phyloP scores from a whole-genome alignment of 148 eudicot species.

The Vaccinium myrtillus region DNA sequence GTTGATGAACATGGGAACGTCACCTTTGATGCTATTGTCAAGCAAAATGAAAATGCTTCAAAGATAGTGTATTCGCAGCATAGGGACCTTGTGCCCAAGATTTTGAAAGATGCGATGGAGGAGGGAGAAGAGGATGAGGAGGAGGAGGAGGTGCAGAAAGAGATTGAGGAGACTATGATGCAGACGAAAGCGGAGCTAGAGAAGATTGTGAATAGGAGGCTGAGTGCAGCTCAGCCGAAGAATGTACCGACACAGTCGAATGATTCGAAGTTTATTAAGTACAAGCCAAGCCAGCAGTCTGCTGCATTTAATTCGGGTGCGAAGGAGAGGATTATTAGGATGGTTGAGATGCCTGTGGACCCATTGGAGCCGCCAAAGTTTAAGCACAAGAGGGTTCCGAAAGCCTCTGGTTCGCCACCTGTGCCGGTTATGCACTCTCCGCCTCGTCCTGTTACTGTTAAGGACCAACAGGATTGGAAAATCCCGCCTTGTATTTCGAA shows the following conservation, averaged over 20 bases:
- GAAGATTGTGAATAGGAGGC: slow-evolving; percentile 68
- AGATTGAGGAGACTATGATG: slow-evolving; percentile 73
- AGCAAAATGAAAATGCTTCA: slow-evolving; percentile 71
- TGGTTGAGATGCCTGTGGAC: slow-evolving; percentile 91
- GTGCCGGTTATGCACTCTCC: slow-evolving; percentile 92
- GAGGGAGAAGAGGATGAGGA: slow-evolving; percentile 51
- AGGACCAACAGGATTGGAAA: slow-evolving; percentile 91
- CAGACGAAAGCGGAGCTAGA: slow-evolving; percentile 76
- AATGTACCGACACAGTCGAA: slow-evolving; percentile 66
- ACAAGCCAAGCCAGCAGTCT: slow-evolving; percentile 74
- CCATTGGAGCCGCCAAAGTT: slow-evolving; percentile 90
- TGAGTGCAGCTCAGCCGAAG: slow-evolving; percentile 89
- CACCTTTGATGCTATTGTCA: slow-evolving; percentile 79
- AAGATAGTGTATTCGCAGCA: slow-evolving; percentile 73
- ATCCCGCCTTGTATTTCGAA: slow-evolving; percentile 91
- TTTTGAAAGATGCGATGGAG: slow-evolving; percentile 47
- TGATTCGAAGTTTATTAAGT: slow-evolving; percentile 74
- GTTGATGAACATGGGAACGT: slow-evolving; percentile 76
- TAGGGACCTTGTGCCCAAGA: slow-evolving; percentile 65
- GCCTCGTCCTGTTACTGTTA: slow-evolving; percentile 84
- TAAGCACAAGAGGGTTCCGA: slow-evolving; percentile 88
- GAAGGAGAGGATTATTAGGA: slow-evolving; percentile 74
- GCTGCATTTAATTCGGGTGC: slow-evolving; percentile 82
- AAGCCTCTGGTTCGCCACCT: slow-evolving; percentile 87
- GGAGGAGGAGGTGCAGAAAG: slow-evolving; percentile 55